Percentiles rank a stretch among this genome's conserved stretches.
These are phyloP conservation scores for Chaetomium fimeti DNA, from an alignment of 495 filamentous ascomycete species.

Conservation along the genomic window DNA sequence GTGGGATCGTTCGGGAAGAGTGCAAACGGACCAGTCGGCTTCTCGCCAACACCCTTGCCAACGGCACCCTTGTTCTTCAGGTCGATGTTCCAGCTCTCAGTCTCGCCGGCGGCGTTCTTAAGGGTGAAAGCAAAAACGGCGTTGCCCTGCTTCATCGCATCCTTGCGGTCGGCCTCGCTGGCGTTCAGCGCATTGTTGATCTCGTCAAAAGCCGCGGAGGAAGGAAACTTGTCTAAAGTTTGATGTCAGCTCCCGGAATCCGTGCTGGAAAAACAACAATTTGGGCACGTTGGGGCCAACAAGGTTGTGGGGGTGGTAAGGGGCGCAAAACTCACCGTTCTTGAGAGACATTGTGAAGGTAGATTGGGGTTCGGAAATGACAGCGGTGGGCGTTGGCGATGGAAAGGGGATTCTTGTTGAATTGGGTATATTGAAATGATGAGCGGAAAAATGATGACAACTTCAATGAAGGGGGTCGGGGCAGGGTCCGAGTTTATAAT, in stretches of 20 bases:
- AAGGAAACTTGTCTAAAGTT: constrained; percentile 76
- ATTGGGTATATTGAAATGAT: neutral
- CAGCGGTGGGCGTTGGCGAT: neutral
- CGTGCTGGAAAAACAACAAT: neutral
- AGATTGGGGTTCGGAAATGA: constrained; percentile 16
- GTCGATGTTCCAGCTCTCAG: constrained; percentile 89
- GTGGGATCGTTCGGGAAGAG: neutral
- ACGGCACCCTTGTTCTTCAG: constrained; percentile 86
- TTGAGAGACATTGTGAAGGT: constrained; percentile 72
- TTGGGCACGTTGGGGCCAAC: too few species aligned
- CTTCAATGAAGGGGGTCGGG: neutral
- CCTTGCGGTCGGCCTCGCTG: constrained; percentile 72
- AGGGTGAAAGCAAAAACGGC: constrained; percentile 88
- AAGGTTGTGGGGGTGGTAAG: too few species aligned
- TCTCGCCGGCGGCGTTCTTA: constrained; percentile 79
- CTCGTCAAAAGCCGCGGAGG: constrained; percentile 85
- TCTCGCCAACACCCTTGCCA: constrained; percentile 70
- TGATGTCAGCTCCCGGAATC: constrained; percentile 17
- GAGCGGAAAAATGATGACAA: neutral
- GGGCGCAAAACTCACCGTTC: constrained; percentile 56
- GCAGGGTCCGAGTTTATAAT: constrained; percentile 7
- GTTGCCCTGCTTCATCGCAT: constrained; percentile 81
- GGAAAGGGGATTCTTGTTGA: neutral
- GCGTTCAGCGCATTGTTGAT: constrained; percentile 73
- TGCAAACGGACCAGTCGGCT: constrained; percentile 70